phyloP scores from a whole-genome alignment of 208 protist genomes.

The Strigomonas culicis region DNA sequence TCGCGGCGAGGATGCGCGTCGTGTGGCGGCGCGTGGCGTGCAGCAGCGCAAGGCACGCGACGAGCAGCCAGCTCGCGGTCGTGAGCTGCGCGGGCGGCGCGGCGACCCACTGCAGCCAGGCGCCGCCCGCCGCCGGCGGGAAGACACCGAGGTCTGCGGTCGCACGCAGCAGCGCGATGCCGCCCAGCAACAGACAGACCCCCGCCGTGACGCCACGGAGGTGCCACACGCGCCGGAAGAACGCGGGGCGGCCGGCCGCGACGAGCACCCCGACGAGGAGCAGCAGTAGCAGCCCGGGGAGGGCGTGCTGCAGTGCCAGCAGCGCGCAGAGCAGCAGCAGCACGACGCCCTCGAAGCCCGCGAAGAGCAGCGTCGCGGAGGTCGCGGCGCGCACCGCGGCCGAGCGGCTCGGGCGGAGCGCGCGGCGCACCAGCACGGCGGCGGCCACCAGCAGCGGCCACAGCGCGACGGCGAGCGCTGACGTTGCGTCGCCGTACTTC shows the following conservation, averaged over 20 bases:
- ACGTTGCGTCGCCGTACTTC: not conserved
- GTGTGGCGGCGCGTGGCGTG: not conserved
- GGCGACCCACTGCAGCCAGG: not conserved
- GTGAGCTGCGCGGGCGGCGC: not conserved
- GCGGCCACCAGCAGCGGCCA: not conserved
- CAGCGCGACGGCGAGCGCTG: not conserved
- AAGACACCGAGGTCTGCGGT: not conserved
- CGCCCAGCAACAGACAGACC: not conserved
- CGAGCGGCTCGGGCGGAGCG: not conserved
- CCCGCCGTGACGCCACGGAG: not conserved
- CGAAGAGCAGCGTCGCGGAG: not conserved
- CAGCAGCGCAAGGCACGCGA: not conserved
- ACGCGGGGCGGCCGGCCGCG: not conserved
- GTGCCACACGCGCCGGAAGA: not conserved
- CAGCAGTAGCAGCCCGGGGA: not conserved
- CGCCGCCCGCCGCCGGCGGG: not conserved
- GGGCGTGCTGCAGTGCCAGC: not conserved
- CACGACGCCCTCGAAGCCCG: slow-evolving; percentile 4
- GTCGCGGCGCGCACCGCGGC: not conserved
- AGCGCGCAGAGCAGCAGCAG: not conserved
- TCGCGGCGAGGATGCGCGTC: not conserved
- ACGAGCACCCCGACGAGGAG: not conserved
- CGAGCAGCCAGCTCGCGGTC: too few species aligned
- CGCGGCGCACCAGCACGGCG: not conserved
- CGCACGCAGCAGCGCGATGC: not conserved